Base-by-base conservation (phyloP, 495 filamentous ascomycete species). In the Podospora pseudoanserina region DNA sequence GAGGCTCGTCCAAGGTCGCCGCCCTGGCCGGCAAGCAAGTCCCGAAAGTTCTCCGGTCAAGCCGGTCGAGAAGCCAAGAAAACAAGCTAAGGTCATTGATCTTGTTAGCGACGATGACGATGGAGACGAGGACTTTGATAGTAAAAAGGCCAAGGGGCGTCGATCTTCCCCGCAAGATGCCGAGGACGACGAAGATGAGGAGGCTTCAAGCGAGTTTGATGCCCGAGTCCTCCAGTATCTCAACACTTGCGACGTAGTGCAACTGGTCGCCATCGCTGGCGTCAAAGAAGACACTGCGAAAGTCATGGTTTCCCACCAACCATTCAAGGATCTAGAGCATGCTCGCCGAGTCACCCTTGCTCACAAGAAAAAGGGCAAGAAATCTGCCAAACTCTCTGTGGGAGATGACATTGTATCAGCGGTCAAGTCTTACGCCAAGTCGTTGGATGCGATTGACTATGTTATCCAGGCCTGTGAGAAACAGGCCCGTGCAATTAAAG, bases 201-300 rank as follows among this genome's bases (percentile, higher is more conserved):
- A 49, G 39, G 39, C 6, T 49, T 49, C 39, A 16, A 49, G 39
- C 39, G 39, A 49, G 15, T 69, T 71, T 11, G 73, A 74, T 5
- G 86, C 74, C 60, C 72, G 79, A 54, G 86, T 97, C 1, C 79
- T 98, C 19, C 83, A 87, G 0, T 96, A 92, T 75, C 87, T 99
- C 78, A 98, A 99, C 74, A 88, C 83, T 0, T 95, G 92, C 78
- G 84, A 86, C 3, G 78, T 82, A 18, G 82, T 88, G 28, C 89
- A 92, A 60, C 84, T 99, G 19, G 86, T 88, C 2, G 93, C 96
- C 72, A 89, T 96, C 57, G 89, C 92, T 15, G 85, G 84, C 59
- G 86, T 90, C 20, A 88, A 89, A 2, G 86, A 90, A 66, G 87
- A 87, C 15, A 81, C 85, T 64, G 90, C 92, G 0, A 79, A 87